phyloP scores from a whole-genome alignment of 1,139 yeast species.

The Sugiyamaella japonica region DNA sequence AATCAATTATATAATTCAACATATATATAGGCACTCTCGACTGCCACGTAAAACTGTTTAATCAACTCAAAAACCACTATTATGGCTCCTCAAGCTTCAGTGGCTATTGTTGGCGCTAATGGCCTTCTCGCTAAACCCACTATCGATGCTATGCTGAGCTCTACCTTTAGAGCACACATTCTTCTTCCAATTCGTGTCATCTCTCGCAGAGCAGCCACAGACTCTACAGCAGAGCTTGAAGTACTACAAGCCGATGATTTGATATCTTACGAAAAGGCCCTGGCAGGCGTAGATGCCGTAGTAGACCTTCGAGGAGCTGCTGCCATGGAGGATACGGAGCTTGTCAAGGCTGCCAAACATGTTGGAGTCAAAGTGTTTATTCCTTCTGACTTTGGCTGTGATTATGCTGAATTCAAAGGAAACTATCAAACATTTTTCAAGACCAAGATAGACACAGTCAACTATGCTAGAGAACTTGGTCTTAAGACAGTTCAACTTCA shows the following conservation, averaged over 20 bases:
- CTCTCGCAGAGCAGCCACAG: slow-evolving; percentile 38
- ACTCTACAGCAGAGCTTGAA: slow-evolving; percentile 37
- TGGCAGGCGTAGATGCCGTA: slow-evolving; percentile 53
- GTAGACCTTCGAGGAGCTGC: slow-evolving; percentile 45
- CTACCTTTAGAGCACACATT: slow-evolving; percentile 45
- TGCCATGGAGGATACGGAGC: background rate
- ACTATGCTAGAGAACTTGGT: slow-evolving; percentile 47
- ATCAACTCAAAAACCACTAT: background rate
- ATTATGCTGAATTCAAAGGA: slow-evolving; percentile 37
- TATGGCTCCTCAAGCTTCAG: slow-evolving; percentile 1
- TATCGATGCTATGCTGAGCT: slow-evolving; percentile 46
- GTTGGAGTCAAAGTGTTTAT: slow-evolving; percentile 55
- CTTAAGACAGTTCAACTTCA: slow-evolving; percentile 53
- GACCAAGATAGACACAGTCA: slow-evolving; percentile 46
- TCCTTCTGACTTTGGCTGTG: slow-evolving; percentile 64
- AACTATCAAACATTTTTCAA: slow-evolving; percentile 20
- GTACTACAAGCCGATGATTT: slow-evolving; percentile 31
- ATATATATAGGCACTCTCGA: no score
- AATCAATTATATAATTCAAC: no score
- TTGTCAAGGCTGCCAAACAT: slow-evolving; percentile 42
- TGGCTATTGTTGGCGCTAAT: slow-evolving; percentile 42
- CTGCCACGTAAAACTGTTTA: background rate
- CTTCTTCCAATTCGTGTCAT: slow-evolving; percentile 51
- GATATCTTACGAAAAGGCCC: slow-evolving; percentile 40
- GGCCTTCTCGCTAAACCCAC: slow-evolving; percentile 52